These are phyloP conservation scores for Trichophyton schoenleinii DNA, from an alignment of 2,329 filamentous ascomycete species.

Conservation along the genomic window DNA sequence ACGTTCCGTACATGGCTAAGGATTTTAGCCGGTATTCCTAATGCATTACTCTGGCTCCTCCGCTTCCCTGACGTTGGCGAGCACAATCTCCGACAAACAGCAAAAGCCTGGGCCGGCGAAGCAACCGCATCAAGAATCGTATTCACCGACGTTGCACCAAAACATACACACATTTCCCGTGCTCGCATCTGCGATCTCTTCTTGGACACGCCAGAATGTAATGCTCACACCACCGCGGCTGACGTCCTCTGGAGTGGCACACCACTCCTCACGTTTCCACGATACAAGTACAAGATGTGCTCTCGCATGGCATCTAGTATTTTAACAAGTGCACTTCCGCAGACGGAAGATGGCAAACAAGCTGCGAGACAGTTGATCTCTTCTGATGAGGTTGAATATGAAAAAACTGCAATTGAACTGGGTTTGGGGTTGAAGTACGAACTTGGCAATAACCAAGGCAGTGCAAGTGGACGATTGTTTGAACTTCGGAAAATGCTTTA, in stretches of 20 bases:
- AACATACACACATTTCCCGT: constrained; percentile 82
- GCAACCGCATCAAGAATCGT: constrained; percentile 77
- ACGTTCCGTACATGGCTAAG: constrained; percentile 93
- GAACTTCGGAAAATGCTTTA: constrained; percentile 74
- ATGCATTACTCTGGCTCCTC: constrained; percentile 88
- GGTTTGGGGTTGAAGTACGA: constrained; percentile 52
- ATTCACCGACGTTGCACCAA: constrained; percentile 94
- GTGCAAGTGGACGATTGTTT: constrained; percentile 52
- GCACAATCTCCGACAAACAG: constrained; percentile 67
- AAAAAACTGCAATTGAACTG: constrained; percentile 59
- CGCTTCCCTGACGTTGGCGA: constrained; percentile 92
- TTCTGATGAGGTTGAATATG: constrained; percentile 67
- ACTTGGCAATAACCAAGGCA: constrained; percentile 17
- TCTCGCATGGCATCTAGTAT: constrained; percentile 96
- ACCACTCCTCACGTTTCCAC: constrained; percentile 74
- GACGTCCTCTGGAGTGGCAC: constrained; percentile 96
- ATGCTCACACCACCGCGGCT: constrained; percentile 92
- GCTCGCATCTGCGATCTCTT: constrained; percentile 90
- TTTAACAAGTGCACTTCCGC: constrained; percentile 74
- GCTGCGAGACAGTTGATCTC: constrained; percentile 69
- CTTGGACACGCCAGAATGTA: constrained; percentile 93
- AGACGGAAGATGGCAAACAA: constrained; percentile 49
- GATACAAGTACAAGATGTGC: constrained; percentile 98
- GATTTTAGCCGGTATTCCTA: constrained; percentile 72
- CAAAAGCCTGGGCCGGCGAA: constrained; percentile 67